A percentile compares a stretch with the other conserved stretches of the same genome.
Conservation (phyloP, 768 basidiomycete species). For the Pulveroboletus sp. region DNA sequence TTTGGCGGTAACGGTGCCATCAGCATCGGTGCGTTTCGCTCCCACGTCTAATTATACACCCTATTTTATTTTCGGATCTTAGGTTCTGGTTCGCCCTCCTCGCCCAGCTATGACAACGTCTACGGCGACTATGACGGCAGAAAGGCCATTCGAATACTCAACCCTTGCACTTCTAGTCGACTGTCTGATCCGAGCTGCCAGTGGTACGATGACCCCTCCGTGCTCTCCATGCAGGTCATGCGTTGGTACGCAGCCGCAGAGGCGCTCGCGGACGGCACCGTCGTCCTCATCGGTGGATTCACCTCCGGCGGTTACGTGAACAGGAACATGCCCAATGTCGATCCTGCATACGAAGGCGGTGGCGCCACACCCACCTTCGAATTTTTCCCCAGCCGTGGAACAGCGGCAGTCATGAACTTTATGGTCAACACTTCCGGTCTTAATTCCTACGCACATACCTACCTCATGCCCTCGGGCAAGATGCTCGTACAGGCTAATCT, state of each 20-base stretch:
- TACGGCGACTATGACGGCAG: slow-evolving; percentile 81
- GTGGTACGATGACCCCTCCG: slow-evolving; percentile 66
- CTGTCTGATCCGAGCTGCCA: slow-evolving; percentile 47
- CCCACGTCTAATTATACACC: not conserved
- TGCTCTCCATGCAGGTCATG: slow-evolving; percentile 57
- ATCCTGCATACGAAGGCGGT: slow-evolving; percentile 56
- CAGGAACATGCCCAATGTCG: slow-evolving; percentile 59
- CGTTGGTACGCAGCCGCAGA: slow-evolving; percentile 79
- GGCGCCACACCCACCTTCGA: slow-evolving; percentile 78
- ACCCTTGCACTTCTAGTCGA: slow-evolving; percentile 56
- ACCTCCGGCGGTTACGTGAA: slow-evolving; percentile 73
- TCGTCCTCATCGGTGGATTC: slow-evolving; percentile 79
- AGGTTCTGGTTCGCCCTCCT: slow-evolving; percentile 34
- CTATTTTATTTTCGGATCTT: not conserved
- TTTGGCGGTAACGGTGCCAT: slow-evolving; percentile 77
- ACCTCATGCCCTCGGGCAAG: slow-evolving; percentile 67
- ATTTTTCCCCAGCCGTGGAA: slow-evolving; percentile 64
- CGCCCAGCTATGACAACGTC: slow-evolving; percentile 44
- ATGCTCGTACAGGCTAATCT: slow-evolving; percentile 79
- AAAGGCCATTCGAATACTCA: slow-evolving; percentile 74
- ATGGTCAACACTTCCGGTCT: slow-evolving; percentile 69
- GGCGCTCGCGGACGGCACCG: slow-evolving; percentile 65
- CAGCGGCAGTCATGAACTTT: slow-evolving; percentile 55
- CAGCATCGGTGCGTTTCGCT: slow-evolving; percentile 36
- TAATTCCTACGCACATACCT: slow-evolving; percentile 73